Percentiles rank a stretch among this genome's conserved stretches.
These are phyloP conservation scores for Azolla pinnata DNA, from an alignment of 75 land plant genomes.

Conservation along the genomic window DNA sequence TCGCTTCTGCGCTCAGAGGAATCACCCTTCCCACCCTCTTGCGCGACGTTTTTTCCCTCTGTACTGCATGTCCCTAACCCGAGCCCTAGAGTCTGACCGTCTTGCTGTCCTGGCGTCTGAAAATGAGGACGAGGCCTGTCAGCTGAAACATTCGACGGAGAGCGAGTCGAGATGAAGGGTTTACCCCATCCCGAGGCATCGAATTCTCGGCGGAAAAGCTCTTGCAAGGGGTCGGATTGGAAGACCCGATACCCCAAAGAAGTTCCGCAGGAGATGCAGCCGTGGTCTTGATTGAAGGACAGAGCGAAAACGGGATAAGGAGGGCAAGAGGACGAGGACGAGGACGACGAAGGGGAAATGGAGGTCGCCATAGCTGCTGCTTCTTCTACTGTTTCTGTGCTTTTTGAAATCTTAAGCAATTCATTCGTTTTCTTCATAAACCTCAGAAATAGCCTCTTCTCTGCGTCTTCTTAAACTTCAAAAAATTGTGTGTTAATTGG, in stretches of 20 bases:
- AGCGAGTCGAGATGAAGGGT: not conserved
- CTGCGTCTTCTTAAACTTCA: no score
- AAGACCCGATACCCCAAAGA: conserved; percentile 23
- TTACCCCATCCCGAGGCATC: conserved; percentile 14
- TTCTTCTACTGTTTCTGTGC: no score
- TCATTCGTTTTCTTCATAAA: no score
- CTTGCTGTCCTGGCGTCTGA: no score
- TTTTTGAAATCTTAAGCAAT: no score
- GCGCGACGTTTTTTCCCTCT: not conserved
- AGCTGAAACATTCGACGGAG: no score
- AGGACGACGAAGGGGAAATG: conserved; percentile 3
- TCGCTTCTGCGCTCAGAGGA: not conserved
- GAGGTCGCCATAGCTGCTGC: conserved; percentile 4
- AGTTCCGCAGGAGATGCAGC: conserved; percentile 32
- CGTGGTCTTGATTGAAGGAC: conserved; percentile 28
- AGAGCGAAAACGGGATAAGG: not conserved
- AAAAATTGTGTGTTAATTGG: no score
- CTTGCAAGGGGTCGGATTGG: conserved; percentile 31
- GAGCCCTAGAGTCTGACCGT: no score
- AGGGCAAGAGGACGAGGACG: conserved; percentile 7
- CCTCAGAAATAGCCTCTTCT: no score
- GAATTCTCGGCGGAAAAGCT: conserved; percentile 25
- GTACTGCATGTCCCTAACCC: no score
- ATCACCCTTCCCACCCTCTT: not conserved
- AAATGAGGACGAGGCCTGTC: no score